Conservation (phyloP, 345 rosid species). For the Gossypium herbaceum region DNA sequence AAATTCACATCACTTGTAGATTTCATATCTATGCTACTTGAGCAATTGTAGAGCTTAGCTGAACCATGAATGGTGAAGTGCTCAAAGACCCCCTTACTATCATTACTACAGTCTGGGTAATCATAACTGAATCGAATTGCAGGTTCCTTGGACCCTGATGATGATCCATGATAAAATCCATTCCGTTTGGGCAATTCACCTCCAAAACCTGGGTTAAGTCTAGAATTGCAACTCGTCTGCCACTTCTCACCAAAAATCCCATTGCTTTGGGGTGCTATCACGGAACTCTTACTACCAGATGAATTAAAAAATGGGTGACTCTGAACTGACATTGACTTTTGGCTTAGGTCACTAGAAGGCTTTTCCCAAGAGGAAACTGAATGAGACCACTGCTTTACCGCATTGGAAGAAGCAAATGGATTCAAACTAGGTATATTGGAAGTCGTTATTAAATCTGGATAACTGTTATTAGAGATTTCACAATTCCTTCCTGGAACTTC, state of each 20-base stretch:
- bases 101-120: conserved; percentile 31
- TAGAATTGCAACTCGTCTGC: conserved; percentile 40
- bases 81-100: conserved; percentile 28
- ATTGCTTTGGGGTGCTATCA: conserved; percentile 44
- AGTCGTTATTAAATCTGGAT: conserved; percentile 44
- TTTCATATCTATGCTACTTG: conserved; percentile 31
- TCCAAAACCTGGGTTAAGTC: conserved; percentile 42
- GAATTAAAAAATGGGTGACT: conserved; percentile 43
- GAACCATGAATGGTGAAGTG: conserved; percentile 24
- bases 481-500: conserved; percentile 41
- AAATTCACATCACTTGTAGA: conserved; percentile 40
- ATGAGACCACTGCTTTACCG: conserved; percentile 47
- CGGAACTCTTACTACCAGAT: conserved; percentile 42
- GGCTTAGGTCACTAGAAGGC: conserved; percentile 43
- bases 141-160: conserved; percentile 47
- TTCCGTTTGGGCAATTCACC: conserved; percentile 41
- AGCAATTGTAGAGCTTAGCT: conserved; percentile 24
- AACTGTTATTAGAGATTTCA: conserved; percentile 35
- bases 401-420: conserved; percentile 37
- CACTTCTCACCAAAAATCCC: conserved; percentile 50
- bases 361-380: conserved; percentile 60
- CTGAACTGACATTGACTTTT: conserved; percentile 50
- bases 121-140: conserved; percentile 24
- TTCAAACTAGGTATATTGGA: conserved; percentile 38
- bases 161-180: conserved; percentile 51